Evolutionary conservation across 768 basidiomycete species (phyloP).

Genomic region (Leccinellum luteum): DNA sequence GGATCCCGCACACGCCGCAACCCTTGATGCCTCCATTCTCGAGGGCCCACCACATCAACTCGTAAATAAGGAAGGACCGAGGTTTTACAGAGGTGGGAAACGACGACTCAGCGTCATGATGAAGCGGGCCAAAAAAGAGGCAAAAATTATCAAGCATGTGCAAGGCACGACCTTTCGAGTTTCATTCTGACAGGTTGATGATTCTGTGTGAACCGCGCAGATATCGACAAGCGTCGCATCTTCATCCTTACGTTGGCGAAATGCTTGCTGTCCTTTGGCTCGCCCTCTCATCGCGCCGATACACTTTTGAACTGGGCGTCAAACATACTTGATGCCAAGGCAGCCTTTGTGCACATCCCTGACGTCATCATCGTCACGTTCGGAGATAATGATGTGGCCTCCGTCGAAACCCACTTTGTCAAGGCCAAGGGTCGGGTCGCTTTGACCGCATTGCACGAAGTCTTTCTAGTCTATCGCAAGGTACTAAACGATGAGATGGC

Average conservation of each 20-base stretch:
- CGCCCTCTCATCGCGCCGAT: conserved; percentile 93
- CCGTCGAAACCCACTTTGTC: conserved; percentile 83
- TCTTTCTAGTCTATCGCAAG: conserved; percentile 81
- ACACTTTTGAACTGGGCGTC: conserved; percentile 82
- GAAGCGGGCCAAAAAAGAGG: conserved; percentile 33
- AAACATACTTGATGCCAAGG: conserved; percentile 70
- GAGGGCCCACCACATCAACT: background rate
- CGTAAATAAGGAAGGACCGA: conserved; percentile 19
- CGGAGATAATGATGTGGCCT: conserved; percentile 66
- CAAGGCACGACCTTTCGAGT: conserved; percentile 38
- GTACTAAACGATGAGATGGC: conserved; percentile 83
- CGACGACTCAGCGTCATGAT: conserved; percentile 26
- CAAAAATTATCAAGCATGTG: conserved; percentile 42
- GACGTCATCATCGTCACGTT: conserved; percentile 80
- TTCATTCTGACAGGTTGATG: background rate
- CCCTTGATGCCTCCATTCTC: conserved; percentile 12
- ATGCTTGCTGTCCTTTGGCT: conserved; percentile 86
- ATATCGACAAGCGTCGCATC: conserved; percentile 49
- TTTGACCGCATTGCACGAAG: conserved; percentile 75
- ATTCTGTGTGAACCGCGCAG: conserved; percentile 27
- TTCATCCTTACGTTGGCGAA: conserved; percentile 87
- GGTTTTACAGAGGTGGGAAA: conserved; percentile 31
- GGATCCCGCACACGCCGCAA: conserved; percentile 10
- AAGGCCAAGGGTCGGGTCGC: conserved; percentile 79
- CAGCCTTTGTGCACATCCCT: conserved; percentile 82